Evolutionary conservation across 2,329 filamentous ascomycete species (phyloP).

Genomic region (Albophoma yamanashiensis): DNA sequence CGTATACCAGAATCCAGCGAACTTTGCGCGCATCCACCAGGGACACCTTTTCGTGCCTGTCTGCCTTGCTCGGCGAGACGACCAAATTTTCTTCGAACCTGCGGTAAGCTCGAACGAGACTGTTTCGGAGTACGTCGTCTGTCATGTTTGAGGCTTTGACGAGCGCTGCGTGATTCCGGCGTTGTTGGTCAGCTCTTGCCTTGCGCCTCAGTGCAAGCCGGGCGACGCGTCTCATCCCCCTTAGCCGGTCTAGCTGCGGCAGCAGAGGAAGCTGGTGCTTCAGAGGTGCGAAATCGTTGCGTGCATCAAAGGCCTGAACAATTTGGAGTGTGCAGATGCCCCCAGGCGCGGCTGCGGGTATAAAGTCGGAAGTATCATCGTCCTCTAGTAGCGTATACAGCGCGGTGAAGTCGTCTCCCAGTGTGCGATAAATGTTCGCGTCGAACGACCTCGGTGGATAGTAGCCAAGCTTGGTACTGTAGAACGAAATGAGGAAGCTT

Average conservation of each 20-base stretch:
- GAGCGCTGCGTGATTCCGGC: conserved; percentile 41
- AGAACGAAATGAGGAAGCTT: conserved; percentile 55
- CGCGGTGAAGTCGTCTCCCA: conserved; percentile 60
- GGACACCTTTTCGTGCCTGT: conserved; percentile 41
- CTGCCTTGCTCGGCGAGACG: conserved; percentile 36
- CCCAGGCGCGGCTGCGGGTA: conserved; percentile 45
- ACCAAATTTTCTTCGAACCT: conserved; percentile 55
- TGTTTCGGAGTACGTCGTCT: conserved; percentile 30
- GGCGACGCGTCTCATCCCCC: conserved; percentile 21
- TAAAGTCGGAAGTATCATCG: conserved; percentile 32
- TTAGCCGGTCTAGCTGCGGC: conserved; percentile 32
- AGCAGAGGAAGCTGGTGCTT: conserved; percentile 56
- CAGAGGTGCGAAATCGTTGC: conserved; percentile 49
- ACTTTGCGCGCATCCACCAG: conserved; percentile 63
- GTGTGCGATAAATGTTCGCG: conserved; percentile 39
- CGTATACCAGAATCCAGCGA: conserved; percentile 68
- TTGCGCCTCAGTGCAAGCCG: conserved; percentile 32
- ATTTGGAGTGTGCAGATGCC: conserved; percentile 63
- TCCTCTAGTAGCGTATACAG: conserved; percentile 66
- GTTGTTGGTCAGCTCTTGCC: conserved; percentile 34
- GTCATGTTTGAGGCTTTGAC: conserved; percentile 38
- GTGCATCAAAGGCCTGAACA: conserved; percentile 53
- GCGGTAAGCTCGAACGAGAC: conserved; percentile 57
- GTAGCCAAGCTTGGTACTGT: conserved; percentile 56
- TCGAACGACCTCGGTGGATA: conserved; percentile 52